Base-by-base conservation (phyloP, 257 asterid genomes). In the Cynanchum wilfordii region DNA sequence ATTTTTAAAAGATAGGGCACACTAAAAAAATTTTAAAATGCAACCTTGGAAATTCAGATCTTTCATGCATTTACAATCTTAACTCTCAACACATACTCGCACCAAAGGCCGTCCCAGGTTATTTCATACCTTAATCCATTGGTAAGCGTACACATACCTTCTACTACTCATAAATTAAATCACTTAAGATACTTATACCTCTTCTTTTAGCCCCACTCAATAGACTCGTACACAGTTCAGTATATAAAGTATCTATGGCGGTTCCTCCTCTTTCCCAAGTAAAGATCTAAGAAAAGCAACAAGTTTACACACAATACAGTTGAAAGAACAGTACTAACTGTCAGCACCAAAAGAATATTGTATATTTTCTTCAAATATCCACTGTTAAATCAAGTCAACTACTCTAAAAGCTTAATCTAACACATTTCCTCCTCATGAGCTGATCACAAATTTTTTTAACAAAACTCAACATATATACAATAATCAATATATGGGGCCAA, bases 141-240 rank as follows among this genome's bases (percentile, higher is more conserved):
- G 38, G 12, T 20, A 24, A 40, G 52, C 20, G 42, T 47, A 74
- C 19, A 16, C 44, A 42, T 3, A 42, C 44, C 38, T 36, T n/a
- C 10, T 49, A 33, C 45, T 65, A 13, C 49, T 74, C 72, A 66
- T 17, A 44, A 49, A 47, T 40, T 27, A 29, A 47, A 73, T 45
- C 25, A 50, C 54, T 10, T 7, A 47, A 51, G 56, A 8, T 7
- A 27, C 64, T 59, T 36, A 42, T 4, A 17, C 10, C n/a, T 54
- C 3, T 4, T 10, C 7, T 58, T 22, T 52, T 58, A 58, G 20
- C 64, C 27, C 64, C 30, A 58, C 9, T 11, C 8, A 58, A 33
- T 7, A 25, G 38, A 25, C 17, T 58, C 36, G 7, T n/a, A 69
- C 30, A 54, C 42, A 65, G 33, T 54, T 54, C 1, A 54, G 59